Evolutionary conservation across 2,329 filamentous ascomycete genomes (phyloP), one percentile per base, ranked within the genome.

Genomic region (Rachicladosporium sp.): DNA sequence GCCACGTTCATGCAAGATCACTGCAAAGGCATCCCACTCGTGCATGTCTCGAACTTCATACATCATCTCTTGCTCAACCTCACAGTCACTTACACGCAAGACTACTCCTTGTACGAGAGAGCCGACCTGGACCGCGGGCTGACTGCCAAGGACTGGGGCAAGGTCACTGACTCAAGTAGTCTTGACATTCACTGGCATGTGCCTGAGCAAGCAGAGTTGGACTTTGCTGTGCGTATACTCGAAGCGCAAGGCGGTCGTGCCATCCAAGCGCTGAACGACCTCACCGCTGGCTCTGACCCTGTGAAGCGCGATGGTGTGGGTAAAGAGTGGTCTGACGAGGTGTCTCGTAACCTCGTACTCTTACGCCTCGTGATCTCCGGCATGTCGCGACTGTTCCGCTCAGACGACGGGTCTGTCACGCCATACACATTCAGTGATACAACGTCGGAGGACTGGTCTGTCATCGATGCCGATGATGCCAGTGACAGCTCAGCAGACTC

Each of bases 251-350:
- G 82, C 4, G 76, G 76, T 41, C 78, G 76, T 31, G 88, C 89
- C 2, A 73, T 89, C 44, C 68, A 78, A 42, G 78, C 85, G 45
- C 65, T 98, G 9, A 74, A 76, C 46, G 74, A 80, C 6, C 71
- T 98, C n/a, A 93, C 86, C 55, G 80, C 83, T 45, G 79, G 85
- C 34, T 74, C 81, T 29, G 81, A 87, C 1, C 80, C 78, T 2
- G 80, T 96, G 38, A 93, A 87, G 60, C 76, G 89, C 41, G 89
- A 88, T 49, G 91, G 91, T 30, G 94, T 89, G 58, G 93, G 93
- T 50, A 98, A 96, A 62, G 89, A 95, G 53, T 98, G 91, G 91
- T 95, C 89, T 0, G 91, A 98, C 58, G 93, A 98, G 58, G 81
- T 96, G 21, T 89, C 87, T 2, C 72, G 91, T 40, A 86, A 94